Conservation (phyloP, 768 basidiomycete genomes). For the Lactarius sanguifluus region DNA sequence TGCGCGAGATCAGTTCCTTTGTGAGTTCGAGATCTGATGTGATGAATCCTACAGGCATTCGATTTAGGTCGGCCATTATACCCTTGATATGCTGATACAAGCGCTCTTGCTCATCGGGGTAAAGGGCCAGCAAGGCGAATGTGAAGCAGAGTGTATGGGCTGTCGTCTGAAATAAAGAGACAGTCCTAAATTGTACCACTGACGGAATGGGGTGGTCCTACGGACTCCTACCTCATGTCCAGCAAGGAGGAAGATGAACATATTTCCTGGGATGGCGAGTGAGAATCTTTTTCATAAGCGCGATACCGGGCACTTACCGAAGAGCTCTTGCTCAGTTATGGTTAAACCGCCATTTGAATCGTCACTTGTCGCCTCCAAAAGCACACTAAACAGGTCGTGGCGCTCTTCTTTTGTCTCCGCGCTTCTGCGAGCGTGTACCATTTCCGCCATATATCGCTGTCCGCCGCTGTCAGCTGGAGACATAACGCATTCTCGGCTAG, state of each 20-base stretch:
- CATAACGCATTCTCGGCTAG: not conserved
- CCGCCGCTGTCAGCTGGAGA: not conserved
- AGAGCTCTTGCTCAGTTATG: constrained; percentile 31
- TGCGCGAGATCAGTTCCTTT: not conserved
- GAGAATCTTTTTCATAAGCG: not conserved
- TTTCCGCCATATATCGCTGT: constrained; percentile 34
- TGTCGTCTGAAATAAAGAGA: constrained; percentile 36
- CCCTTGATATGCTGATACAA: constrained; percentile 39
- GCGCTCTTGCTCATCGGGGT: constrained; percentile 44
- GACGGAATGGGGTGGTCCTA: not conserved
- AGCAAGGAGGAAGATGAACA: constrained; percentile 38
- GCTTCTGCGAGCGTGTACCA: constrained; percentile 30
- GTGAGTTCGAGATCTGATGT: not conserved
- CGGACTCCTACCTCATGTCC: constrained; percentile 34
- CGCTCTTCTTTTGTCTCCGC: constrained; percentile 27
- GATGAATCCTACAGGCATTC: constrained; percentile 13
- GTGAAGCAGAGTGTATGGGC: constrained; percentile 41
- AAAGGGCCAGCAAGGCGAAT: constrained; percentile 44
- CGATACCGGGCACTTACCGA: constrained; percentile 16
- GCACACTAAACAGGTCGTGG: constrained; percentile 32
- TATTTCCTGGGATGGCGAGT: constrained; percentile 27
- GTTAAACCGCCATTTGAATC: constrained; percentile 20
- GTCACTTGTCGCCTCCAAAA: constrained; percentile 19
- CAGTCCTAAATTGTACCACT: not conserved
- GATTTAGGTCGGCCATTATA: constrained; percentile 36